phyloP scores from a whole-genome alignment of 768 basidiomycete species.

The Kwoniella newhampshirensis region DNA sequence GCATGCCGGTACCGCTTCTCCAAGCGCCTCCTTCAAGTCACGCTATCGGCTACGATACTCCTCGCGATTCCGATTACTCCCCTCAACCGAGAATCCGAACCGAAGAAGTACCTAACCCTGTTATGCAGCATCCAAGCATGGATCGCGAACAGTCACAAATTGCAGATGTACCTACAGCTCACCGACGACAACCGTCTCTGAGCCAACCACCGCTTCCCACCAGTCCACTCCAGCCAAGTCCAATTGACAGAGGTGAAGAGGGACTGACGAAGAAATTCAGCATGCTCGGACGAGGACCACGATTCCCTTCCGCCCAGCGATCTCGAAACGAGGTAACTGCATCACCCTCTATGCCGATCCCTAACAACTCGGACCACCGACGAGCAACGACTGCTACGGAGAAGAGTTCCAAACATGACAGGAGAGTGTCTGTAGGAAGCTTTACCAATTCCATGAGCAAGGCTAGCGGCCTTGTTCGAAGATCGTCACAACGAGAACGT shows the following conservation, averaged over 20 bases:
- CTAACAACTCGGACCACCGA: constrained; percentile 20
- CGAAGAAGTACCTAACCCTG: constrained; percentile 39
- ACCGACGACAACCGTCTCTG: constrained; percentile 27
- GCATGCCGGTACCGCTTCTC: constrained; percentile 48
- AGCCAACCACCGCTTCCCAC: constrained; percentile 55
- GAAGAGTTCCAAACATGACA: constrained; percentile 37
- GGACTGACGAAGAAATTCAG: constrained; percentile 31
- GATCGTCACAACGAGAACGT: constrained; percentile 23
- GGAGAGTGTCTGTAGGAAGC: constrained; percentile 45
- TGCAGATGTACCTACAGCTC: constrained; percentile 41
- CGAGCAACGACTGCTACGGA: constrained; percentile 34
- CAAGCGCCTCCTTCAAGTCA: constrained; percentile 54
- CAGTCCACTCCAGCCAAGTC: constrained; percentile 57
- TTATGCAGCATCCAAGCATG: constrained; percentile 54
- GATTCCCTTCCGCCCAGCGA: constrained; percentile 10
- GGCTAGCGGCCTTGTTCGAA: constrained; percentile 19
- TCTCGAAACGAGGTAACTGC: constrained; percentile 20
- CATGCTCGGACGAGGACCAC: constrained; percentile 24
- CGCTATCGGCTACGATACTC: constrained; percentile 70
- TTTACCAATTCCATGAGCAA: constrained; percentile 36
- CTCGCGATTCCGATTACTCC: constrained; percentile 42
- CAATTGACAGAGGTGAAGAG: constrained; percentile 32
- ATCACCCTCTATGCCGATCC: constrained; percentile 56
- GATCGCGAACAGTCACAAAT: constrained; percentile 46
- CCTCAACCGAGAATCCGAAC: constrained; percentile 31